These are phyloP conservation scores for Neurospora tetraspora DNA, from an alignment of 495 filamentous ascomycete species.

Conservation along the genomic window DNA sequence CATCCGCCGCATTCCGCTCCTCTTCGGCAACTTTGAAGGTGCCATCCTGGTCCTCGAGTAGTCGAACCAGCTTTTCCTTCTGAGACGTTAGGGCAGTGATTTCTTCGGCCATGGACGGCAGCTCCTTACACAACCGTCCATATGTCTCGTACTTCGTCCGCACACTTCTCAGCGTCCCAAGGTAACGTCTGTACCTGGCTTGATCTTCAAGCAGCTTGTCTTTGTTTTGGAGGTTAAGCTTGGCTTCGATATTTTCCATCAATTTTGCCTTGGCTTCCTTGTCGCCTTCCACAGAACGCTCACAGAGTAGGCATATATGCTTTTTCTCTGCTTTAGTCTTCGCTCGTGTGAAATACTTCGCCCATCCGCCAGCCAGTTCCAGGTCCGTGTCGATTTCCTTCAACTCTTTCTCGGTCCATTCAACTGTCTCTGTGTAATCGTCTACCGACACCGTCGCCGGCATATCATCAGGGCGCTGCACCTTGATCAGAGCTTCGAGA, in stretches of 20 bases:
- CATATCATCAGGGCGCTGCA: conserved; percentile 9
- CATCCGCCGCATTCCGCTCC: conserved; percentile 63
- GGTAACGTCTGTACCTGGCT: conserved; percentile 38
- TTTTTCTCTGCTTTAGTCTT: conserved; percentile 46
- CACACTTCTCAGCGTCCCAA: conserved; percentile 48
- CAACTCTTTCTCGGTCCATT: conserved; percentile 46
- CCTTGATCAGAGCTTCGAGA: conserved; percentile 28
- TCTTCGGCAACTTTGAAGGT: conserved; percentile 53
- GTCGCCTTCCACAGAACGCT: conserved; percentile 46
- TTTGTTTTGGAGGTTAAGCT: conserved; percentile 32
- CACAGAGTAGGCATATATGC: conserved; percentile 64
- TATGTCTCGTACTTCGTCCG: conserved; percentile 64
- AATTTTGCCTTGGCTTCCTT: conserved; percentile 44
- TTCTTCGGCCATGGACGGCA: conserved; percentile 58
- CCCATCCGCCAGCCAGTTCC: conserved; percentile 31
- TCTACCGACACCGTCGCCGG: conserved; percentile 15
- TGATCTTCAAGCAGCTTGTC: conserved; percentile 46
- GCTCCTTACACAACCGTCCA: conserved; percentile 55
- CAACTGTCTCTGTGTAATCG: conserved; percentile 31
- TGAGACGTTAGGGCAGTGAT: conserved; percentile 42
- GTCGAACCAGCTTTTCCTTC: conserved; percentile 48
- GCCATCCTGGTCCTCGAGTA: conserved; percentile 65
- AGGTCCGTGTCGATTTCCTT: conserved; percentile 53
- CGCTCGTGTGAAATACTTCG: conserved; percentile 8
- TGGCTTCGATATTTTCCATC: conserved; percentile 48